Evolutionary conservation across 2,329 filamentous ascomycete genomes (phyloP).

Genomic region (Penicillium sp.): DNA sequence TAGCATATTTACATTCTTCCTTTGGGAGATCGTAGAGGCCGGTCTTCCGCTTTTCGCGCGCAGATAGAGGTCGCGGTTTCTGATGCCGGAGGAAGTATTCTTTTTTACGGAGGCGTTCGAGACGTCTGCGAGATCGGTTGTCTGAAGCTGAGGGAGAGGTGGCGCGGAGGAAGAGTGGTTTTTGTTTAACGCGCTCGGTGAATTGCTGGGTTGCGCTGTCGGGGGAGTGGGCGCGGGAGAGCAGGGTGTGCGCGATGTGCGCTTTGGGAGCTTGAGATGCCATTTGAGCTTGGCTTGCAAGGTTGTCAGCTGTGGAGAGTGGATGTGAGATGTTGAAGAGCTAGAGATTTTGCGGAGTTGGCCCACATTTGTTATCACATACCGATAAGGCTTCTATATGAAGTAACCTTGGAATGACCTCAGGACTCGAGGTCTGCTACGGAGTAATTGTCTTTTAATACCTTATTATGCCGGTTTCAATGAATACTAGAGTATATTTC

Average conservation of each 20-base stretch:
- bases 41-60: conserved; percentile 72
- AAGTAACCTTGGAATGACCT: too few relatives aligned
- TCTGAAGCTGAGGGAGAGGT: conserved; percentile 67
- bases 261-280: conserved; percentile 26
- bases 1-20: conserved; percentile 67
- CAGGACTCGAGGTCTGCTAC: background rate
- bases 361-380: background rate
- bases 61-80: conserved; percentile 71
- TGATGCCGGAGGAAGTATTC: conserved; percentile 50
- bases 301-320: background rate
- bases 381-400: background rate
- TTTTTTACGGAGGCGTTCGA: conserved; percentile 50
- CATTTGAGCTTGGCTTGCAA: conserved; percentile 12
- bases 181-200: conserved; percentile 78
- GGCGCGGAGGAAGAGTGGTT: conserved; percentile 76
- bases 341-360: background rate
- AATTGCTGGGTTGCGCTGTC: conserved; percentile 71
- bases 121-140: conserved; percentile 56
- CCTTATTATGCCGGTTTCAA: background rate
- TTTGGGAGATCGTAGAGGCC: conserved; percentile 75
- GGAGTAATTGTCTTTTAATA: background rate
- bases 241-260: conserved; percentile 63
- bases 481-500: too few relatives aligned
- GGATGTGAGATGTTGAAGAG: background rate
- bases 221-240: conserved; percentile 77